phyloP scores from a whole-genome alignment of 2,329 filamentous ascomycete species.

The Colletotrichum sp. region DNA sequence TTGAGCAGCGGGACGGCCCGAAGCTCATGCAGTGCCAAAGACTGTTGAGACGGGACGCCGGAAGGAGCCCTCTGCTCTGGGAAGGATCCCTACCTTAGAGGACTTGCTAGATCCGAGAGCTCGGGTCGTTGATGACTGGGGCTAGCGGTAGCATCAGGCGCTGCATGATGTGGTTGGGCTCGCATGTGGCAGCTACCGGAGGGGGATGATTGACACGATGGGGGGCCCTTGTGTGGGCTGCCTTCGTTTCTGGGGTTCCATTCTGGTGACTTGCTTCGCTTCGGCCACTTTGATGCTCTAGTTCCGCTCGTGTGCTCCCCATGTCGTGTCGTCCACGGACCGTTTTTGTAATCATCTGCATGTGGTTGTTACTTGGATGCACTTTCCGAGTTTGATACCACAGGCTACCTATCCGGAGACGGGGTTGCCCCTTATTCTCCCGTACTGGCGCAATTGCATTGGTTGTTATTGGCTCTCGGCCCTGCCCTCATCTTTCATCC shows the following conservation, averaged over 20 bases:
- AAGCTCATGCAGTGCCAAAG: not conserved
- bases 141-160: not conserved
- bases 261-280: not conserved
- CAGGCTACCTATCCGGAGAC: too few relatives aligned
- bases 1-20: not conserved
- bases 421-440: not conserved
- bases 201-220: not conserved
- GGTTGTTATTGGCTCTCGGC: not conserved
- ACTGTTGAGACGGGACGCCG: not conserved
- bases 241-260: not conserved
- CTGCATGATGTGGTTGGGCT: not conserved
- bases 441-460: not conserved
- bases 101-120: not conserved
- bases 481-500: accelerated
- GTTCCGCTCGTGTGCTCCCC: accelerated
- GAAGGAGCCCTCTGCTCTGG: not conserved
- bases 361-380: not conserved
- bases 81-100: not conserved
- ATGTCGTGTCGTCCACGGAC: not conserved
- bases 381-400: not conserved
- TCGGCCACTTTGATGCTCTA: not conserved
- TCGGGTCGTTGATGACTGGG: not conserved
- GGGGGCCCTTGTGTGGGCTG: not conserved
- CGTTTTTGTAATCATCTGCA: not conserved
- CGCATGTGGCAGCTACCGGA: not conserved